Evolutionary conservation across 164 flowering plant species (phyloP).

Genomic region (Protea cynaroides): DNA sequence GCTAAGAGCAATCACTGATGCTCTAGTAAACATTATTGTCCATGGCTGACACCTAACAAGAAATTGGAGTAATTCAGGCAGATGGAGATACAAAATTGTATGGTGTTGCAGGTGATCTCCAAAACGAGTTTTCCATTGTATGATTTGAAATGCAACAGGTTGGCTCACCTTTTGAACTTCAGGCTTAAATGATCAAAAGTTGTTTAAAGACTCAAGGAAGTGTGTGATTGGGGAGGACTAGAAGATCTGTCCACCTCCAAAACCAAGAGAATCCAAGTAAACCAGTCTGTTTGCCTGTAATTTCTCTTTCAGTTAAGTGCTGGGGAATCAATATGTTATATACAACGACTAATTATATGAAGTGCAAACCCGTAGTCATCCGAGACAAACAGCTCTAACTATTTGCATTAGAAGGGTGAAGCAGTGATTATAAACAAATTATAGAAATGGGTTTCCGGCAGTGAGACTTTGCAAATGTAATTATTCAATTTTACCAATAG

Average conservation of each 20-base stretch:
- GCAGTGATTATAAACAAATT: too few species aligned
- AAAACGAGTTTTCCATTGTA: neutral
- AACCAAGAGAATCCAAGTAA: neutral
- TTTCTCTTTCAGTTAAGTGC: too few species aligned
- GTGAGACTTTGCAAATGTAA: neutral
- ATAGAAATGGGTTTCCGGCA: neutral
- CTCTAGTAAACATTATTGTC: conserved; percentile 80
- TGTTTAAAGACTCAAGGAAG: too few species aligned
- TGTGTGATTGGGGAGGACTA: too few species aligned
- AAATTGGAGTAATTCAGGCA: neutral
- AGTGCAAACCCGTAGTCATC: neutral
- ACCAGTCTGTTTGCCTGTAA: too few species aligned
- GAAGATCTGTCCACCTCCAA: neutral
- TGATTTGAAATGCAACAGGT: too few species aligned
- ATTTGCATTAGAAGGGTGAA: too few species aligned
- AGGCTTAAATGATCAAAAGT: too few species aligned
- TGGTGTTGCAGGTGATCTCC: neutral
- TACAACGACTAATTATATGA: neutral
- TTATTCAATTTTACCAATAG: too few species aligned
- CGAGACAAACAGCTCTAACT: too few species aligned
- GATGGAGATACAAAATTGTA: neutral
- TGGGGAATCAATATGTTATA: neutral
- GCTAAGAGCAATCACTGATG: conserved; percentile 45
- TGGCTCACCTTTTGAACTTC: too few species aligned
- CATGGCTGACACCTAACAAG: conserved; percentile 92